Evolutionary conservation across 1,284 basidiomycete genomes (phyloP), one percentile per base, ranked within the genome.

Genomic region (Rugiboletus extremiorientalis): DNA sequence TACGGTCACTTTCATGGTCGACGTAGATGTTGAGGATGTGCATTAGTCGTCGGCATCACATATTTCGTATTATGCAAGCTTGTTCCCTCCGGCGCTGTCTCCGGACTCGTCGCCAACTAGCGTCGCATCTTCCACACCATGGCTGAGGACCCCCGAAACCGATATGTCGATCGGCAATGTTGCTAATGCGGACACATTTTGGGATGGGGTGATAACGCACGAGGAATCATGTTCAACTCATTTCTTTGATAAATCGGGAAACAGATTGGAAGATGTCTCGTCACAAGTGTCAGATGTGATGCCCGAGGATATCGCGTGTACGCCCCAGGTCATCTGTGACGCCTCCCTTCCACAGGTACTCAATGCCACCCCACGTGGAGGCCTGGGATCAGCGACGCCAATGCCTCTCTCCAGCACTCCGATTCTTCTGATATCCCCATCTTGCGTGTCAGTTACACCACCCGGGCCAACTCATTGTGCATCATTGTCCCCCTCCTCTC

Each of bases 81-180:
- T 58, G 11, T 45, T 53, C 18, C 69, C 56, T 22, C 68, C 68
- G 0, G 55, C 44, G 1, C 57, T 70, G 20, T 74, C 72, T 18
- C 68, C 70, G 0, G 69, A 74, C n/a, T 47, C 49, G 4, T 70
- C 69, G 2, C 72, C 69, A 0, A 48, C 33, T 4, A 71, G 70
- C 11, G 43, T 57, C 36, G 59, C 55, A 20, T 71, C 66, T 15
- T 72, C 70, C 7, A 55, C 58, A 5, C 58, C 68, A 0, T 70
- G 63, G 51, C 38, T 64, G 10, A 55, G 52, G 34, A 70, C 69
- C 0, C 69, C 69, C 0, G 46, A 43, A 14, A 49, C 37, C 8
- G 59, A 58, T 23, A 10, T 30, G 5, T 44, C 37, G 8, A 28
- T 65, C 14, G n/a, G 34, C 16, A 28, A 31, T 5, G 20, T 56